A percentile compares a stretch with the other conserved stretches of the same genome.
These are phyloP conservation scores for Lipomyces kockii DNA, from an alignment of 805 yeast genomes.

Conservation along the genomic window DNA sequence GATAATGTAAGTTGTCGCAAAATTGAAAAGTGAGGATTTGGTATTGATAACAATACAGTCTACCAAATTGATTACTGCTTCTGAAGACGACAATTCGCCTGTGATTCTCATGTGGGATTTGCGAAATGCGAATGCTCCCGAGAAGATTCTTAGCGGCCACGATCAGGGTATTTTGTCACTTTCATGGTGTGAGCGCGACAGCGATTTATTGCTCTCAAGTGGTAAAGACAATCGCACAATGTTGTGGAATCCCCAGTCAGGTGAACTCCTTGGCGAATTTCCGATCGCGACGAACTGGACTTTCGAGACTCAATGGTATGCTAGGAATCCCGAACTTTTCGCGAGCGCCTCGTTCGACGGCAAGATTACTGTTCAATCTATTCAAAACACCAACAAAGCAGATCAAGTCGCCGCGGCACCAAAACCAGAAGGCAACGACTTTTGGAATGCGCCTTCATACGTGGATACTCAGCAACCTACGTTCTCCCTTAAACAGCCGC, in stretches of 20 bases:
- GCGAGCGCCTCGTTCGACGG: slow-evolving; percentile 62
- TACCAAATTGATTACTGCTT: slow-evolving; percentile 85
- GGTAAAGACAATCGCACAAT: slow-evolving; percentile 89
- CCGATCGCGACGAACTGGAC: slow-evolving; percentile 95
- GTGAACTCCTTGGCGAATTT: slow-evolving; percentile 76
- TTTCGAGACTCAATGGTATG: slow-evolving; percentile 86
- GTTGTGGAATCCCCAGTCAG: slow-evolving; percentile 87
- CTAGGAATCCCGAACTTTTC: slow-evolving; percentile 83
- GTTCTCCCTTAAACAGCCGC: slow-evolving; percentile 77
- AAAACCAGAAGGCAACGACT: slow-evolving; percentile 65
- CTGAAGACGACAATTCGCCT: slow-evolving; percentile 79
- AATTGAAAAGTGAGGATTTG: neutral
- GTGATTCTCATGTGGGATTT: slow-evolving; percentile 90
- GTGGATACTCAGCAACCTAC: slow-evolving; percentile 60
- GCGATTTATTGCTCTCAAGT: slow-evolving; percentile 77
- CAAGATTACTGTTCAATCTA: slow-evolving; percentile 60
- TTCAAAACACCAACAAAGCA: slow-evolving; percentile 71
- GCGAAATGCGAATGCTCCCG: slow-evolving; percentile 92
- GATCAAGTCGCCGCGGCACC: slow-evolving; percentile 40
- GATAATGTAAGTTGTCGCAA: slow-evolving; percentile 28
- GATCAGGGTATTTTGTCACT: slow-evolving; percentile 84
- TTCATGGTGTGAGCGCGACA: slow-evolving; percentile 92
- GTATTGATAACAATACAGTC: slow-evolving; percentile 51
- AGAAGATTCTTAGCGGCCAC: slow-evolving; percentile 74
- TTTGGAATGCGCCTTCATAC: slow-evolving; percentile 67